Conservation (phyloP, 169 alveolate genomes). For the Babesia ovata region DNA sequence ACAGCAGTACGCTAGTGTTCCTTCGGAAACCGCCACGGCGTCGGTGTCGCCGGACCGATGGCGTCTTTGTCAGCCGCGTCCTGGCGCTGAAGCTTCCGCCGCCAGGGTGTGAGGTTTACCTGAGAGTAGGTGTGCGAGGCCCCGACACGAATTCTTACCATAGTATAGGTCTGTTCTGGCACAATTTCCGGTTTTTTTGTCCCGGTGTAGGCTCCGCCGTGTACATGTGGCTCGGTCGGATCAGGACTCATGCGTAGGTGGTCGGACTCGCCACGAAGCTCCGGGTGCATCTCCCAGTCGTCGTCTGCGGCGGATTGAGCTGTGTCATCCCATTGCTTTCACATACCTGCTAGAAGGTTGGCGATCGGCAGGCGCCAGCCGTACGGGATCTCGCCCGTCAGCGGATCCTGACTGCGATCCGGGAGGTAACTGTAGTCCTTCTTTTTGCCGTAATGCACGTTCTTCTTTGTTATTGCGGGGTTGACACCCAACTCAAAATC, state of each 20-base stretch:
- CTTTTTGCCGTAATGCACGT: slow-evolving; percentile 77
- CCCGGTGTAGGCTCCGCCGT: slow-evolving; percentile 53
- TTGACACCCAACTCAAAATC: slow-evolving; percentile 77
- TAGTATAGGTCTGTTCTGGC: slow-evolving; percentile 40
- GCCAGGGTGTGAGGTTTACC: slow-evolving; percentile 83
- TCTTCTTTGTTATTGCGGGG: slow-evolving; percentile 83
- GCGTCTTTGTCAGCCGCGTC: slow-evolving; percentile 22
- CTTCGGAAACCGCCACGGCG: slow-evolving; percentile 62
- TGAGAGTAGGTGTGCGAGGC: background rate
- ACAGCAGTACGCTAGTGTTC: slow-evolving; percentile 24
- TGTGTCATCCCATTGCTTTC: background rate
- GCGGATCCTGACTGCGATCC: slow-evolving; percentile 49
- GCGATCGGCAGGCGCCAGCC: slow-evolving; percentile 78
- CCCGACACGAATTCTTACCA: background rate
- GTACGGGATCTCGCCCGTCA: slow-evolving; percentile 63
- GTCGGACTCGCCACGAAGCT: slow-evolving; percentile 32
- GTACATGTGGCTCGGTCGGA: slow-evolving; percentile 65
- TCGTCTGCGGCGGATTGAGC: slow-evolving; percentile 29
- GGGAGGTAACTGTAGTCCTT: slow-evolving; percentile 68
- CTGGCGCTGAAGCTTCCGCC: slow-evolving; percentile 66
- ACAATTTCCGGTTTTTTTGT: slow-evolving; percentile 56
- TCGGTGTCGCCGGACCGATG: slow-evolving; percentile 57
- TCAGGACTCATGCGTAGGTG: slow-evolving; percentile 65
- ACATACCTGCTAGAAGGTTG: slow-evolving; percentile 74
- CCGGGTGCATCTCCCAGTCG: slow-evolving; percentile 68